These are phyloP conservation scores for Verruconis gallopava DNA, from an alignment of 2,329 filamentous ascomycete species.

Conservation along the genomic window DNA sequence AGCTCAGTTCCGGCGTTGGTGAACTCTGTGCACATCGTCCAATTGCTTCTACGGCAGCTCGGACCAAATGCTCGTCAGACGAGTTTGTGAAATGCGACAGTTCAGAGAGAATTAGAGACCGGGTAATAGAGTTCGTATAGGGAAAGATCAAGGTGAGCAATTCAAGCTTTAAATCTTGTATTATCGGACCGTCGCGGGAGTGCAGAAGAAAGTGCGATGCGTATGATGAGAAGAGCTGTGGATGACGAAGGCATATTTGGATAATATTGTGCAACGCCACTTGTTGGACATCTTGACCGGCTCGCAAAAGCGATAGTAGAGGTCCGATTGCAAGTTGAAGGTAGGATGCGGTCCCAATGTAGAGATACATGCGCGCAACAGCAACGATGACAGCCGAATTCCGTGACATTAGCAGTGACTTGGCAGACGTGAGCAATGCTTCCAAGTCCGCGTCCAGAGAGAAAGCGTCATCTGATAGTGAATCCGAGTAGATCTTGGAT, in stretches of 20 bases:
- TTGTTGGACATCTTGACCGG: conserved; percentile 76
- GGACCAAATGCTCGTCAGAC: conserved; percentile 62
- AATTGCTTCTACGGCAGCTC: conserved; percentile 83
- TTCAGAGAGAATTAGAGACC: conserved; percentile 81
- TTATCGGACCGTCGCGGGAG: conserved; percentile 61
- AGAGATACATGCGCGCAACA: conserved; percentile 71
- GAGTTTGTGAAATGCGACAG: conserved; percentile 81
- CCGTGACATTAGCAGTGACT: conserved; percentile 76
- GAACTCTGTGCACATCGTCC: conserved; percentile 73
- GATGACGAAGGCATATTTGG: conserved; percentile 67
- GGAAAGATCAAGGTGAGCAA: conserved; percentile 84
- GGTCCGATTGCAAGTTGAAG: conserved; percentile 67
- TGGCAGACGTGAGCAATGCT: conserved; percentile 65
- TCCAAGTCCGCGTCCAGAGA: conserved; percentile 71
- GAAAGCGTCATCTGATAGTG: conserved; percentile 43
- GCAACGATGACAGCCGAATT: conserved; percentile 88
- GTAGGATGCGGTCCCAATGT: conserved; percentile 64
- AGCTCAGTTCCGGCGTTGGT: conserved; percentile 35
- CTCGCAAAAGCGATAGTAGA: conserved; percentile 70
- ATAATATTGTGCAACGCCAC: conserved; percentile 90
- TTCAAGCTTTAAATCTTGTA: conserved; percentile 89
- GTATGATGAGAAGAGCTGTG: conserved; percentile 75
- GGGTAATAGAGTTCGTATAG: conserved; percentile 52
- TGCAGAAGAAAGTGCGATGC: conserved; percentile 81
- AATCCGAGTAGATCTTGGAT: no score